Evolutionary conservation across 2,329 filamentous ascomycete genomes (phyloP).

Genomic region (Diplocarpon mali): DNA sequence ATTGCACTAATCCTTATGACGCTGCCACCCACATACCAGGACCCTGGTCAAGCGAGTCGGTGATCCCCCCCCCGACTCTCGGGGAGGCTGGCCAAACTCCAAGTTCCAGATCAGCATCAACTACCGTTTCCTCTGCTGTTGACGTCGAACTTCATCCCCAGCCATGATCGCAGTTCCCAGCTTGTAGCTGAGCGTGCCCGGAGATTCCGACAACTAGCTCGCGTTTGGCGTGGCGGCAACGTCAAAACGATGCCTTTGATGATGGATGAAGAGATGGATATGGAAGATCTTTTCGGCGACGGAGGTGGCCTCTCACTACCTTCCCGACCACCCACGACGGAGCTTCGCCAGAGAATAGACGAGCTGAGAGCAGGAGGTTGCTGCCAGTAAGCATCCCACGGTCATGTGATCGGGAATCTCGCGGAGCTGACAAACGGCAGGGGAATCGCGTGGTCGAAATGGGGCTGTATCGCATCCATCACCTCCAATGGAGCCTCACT

Average conservation of each 20-base stretch:
- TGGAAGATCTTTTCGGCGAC: constrained; percentile 67
- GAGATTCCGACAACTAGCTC: background rate
- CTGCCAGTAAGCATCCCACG: constrained; percentile 62
- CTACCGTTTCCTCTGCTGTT: too few species aligned
- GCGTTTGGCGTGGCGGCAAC: background rate
- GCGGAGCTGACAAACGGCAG: constrained; percentile 33
- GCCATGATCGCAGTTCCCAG: background rate
- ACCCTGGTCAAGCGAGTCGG: background rate
- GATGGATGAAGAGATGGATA: constrained; percentile 45
- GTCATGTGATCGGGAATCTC: background rate
- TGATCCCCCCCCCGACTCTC: background rate
- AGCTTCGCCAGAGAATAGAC: constrained; percentile 62
- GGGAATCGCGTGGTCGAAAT: constrained; percentile 77
- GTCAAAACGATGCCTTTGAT: constrained; percentile 36
- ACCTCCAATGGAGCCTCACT: constrained; percentile 58
- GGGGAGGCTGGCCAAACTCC: too few species aligned
- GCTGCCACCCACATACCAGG: background rate
- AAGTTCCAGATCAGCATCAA: too few species aligned
- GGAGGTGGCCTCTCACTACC: constrained; percentile 47
- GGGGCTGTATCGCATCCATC: constrained; percentile 76
- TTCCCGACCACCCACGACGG: constrained; percentile 46
- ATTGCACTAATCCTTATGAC: background rate
- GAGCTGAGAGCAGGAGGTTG: constrained; percentile 67
- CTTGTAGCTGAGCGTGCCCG: background rate
- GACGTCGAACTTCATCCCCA: too few species aligned